Percentiles rank a stretch among this genome's conserved stretches.
Conservation (phyloP, 1,284 basidiomycete species). For the Malassezia cuniculi region DNA sequence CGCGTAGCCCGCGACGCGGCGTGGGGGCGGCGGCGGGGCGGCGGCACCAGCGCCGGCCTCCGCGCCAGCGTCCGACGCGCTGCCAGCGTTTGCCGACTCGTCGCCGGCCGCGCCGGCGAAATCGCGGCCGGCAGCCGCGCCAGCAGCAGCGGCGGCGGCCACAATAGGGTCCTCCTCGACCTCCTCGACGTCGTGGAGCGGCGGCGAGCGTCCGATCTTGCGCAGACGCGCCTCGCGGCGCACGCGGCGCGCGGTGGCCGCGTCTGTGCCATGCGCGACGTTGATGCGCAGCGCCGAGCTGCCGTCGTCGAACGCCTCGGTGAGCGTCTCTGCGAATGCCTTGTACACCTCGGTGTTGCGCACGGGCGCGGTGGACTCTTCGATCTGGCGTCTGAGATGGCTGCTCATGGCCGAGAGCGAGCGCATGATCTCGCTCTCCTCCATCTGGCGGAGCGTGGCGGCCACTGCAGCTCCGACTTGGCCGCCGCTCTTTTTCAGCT, state of each 20-base stretch:
- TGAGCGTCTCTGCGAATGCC: conserved; percentile 69
- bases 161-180: conserved; percentile 18
- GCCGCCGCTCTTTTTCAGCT: conserved; percentile 73
- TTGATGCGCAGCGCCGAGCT: conserved; percentile 54
- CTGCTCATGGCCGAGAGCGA: conserved; percentile 31
- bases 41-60: conserved; percentile 9
- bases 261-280: conserved; percentile 54
- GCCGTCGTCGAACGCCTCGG: conserved; percentile 87
- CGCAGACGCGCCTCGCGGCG: conserved; percentile 34
- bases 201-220: conserved; percentile 37
- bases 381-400: conserved; percentile 29
- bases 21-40: background rate
- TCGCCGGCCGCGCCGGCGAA: conserved; percentile 6
- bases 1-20: conserved; percentile 29
- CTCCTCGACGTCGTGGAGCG: conserved; percentile 31
- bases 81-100: conserved; percentile 4
- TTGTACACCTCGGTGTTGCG: conserved; percentile 93
- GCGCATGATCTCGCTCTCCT: conserved; percentile 74
- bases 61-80: background rate
- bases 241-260: conserved; percentile 53
- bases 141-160: conserved; percentile 23
- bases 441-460: conserved; percentile 77
- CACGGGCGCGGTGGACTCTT: conserved; percentile 49
- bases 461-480: conserved; percentile 86
- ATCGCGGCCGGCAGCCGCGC: conserved; percentile 17